Base-by-base conservation (phyloP, 805 yeast genomes). In the Kodamaea sagamina region DNA sequence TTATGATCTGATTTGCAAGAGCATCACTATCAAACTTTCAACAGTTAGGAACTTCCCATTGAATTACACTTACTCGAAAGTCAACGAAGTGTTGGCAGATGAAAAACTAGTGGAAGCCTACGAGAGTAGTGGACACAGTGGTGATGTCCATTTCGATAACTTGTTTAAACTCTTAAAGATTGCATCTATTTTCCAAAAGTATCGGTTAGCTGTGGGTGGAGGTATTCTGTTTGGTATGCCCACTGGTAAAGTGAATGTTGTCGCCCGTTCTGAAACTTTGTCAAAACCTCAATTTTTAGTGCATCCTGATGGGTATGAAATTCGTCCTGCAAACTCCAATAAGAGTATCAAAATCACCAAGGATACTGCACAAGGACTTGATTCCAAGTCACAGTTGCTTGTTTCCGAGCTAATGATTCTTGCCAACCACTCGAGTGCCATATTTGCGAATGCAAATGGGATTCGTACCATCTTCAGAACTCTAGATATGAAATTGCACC, bases 321-420 rank as follows among this genome's bases (percentile, higher is more conserved):
- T 61, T 12, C 32, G 36, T 7, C 38, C 49, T 3, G 41, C 41
- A 15, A 48, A 52, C 17, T 42, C 54, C 4, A 47, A 38, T 28
- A 44, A 43, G 17, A 17, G 26, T 4, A 43, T 58, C 10, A 47
- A 48, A 6, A 36, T 53, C 19, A 32, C 48, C 8, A 39, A 38
- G 7, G 53, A 52, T 12, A 41, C 41, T 4, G 48, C 46, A n/a
- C 62, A 57, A 39, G 48, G 51, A 27, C 26, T 24, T n/a, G 50
- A 48, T 28, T 60, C 80, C 0, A 64, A 70, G 26, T 81, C 96
- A 0, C 80, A 78, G 29, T 54, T 70, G 2, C 67, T 92, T 18
- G 97, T 92, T 1, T 75, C 92, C 0, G 95, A 92, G 58, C 60
- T 86, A 38, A 92, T 92, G 99, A 75, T 90, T 17, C 64, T 78